Evolutionary conservation across 768 basidiomycete species (phyloP).

Genomic region (Boletus bicolor): DNA sequence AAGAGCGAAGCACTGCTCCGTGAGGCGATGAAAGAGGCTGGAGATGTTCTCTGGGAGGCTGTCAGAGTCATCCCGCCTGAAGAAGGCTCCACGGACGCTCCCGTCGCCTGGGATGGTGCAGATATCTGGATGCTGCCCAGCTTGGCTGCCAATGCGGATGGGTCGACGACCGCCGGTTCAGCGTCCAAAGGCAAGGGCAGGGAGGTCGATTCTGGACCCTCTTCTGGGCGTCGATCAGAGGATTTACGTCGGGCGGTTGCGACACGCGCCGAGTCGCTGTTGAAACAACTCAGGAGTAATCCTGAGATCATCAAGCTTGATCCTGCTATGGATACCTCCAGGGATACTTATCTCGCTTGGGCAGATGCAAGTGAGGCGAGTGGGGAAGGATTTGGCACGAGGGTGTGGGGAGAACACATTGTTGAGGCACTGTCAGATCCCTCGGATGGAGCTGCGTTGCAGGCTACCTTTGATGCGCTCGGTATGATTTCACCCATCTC

Average conservation of each 20-base stretch:
- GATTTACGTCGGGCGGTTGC: conserved; percentile 54
- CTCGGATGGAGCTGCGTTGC: conserved; percentile 50
- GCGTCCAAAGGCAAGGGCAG: conserved; percentile 37
- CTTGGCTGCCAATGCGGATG: conserved; percentile 18
- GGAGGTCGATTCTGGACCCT: conserved; percentile 28
- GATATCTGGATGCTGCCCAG: conserved; percentile 80
- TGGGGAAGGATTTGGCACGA: conserved; percentile 42
- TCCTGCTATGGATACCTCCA: conserved; percentile 62
- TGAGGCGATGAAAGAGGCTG: conserved; percentile 74
- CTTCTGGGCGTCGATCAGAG: conserved; percentile 31
- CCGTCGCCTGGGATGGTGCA: conserved; percentile 75
- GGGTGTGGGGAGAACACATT: conserved; percentile 54
- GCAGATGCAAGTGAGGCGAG: conserved; percentile 55
- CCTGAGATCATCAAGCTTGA: conserved; percentile 73
- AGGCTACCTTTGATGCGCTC: conserved; percentile 50
- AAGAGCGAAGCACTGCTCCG: conserved; percentile 64
- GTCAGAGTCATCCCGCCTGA: conserved; percentile 92
- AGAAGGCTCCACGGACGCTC: conserved; percentile 31
- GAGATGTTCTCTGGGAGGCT: conserved; percentile 80
- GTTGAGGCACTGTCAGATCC: conserved; percentile 47
- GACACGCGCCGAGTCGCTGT: conserved; percentile 73
- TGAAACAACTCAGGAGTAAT: conserved; percentile 71
- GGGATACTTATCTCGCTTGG: conserved; percentile 59
- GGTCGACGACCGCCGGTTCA: conserved; percentile 4
- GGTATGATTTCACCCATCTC: conserved; percentile 43